Evolutionary conservation across 176 grass and related monocot species (phyloP).

Genomic region (Oropetium thomaeum): DNA sequence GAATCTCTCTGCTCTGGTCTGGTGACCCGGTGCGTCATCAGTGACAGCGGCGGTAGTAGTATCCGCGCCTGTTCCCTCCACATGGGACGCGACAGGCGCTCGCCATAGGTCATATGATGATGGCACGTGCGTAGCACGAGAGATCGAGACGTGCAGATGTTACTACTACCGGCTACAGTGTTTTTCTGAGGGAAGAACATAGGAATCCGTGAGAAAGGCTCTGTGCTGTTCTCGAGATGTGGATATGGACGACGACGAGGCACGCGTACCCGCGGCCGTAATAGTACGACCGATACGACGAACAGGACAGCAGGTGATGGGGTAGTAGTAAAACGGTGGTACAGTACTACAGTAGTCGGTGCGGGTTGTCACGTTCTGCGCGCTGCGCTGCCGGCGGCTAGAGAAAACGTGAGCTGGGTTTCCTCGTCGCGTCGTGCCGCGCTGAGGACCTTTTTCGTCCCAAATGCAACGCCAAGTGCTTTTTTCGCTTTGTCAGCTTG

Average conservation of each 20-base stretch:
- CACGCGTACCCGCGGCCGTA: not conserved
- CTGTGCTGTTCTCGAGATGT: not conserved
- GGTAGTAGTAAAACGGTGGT: not conserved
- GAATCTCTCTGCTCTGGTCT: too few species aligned
- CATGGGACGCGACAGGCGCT: not conserved
- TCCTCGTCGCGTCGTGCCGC: not conserved
- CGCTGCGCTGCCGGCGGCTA: too few species aligned
- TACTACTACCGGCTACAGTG: too few species aligned
- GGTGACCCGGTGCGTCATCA: too few species aligned
- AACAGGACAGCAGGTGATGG: not conserved
- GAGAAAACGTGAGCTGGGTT: not conserved
- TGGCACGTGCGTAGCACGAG: too few species aligned
- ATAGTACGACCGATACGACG: too few species aligned
- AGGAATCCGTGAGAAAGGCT: not conserved
- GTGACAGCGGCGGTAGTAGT: not conserved
- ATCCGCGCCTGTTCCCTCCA: not conserved
- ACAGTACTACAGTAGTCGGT: too few species aligned
- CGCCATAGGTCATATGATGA: too few species aligned
- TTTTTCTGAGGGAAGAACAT: not conserved
- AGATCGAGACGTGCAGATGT: too few species aligned
- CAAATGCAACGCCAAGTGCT: too few species aligned
- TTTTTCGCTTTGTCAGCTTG: too few species aligned
- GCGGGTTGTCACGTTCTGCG: not conserved
- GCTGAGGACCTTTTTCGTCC: not conserved
- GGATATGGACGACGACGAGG: not conserved